Evolutionary conservation across 2,329 filamentous ascomycete species (phyloP).

Genomic region (Mycosphaerelloides madeirae): DNA sequence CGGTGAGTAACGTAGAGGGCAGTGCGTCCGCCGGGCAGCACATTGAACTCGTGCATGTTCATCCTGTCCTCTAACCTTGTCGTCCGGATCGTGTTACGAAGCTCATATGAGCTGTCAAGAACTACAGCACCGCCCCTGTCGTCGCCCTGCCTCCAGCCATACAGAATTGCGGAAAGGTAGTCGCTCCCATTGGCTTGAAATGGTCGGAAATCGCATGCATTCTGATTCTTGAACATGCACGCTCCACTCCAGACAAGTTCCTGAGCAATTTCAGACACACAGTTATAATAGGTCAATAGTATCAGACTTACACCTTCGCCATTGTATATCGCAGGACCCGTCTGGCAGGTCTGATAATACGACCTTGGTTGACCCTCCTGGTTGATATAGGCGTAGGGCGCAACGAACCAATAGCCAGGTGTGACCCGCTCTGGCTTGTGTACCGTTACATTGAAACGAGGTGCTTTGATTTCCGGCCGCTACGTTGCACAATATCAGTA

Average conservation of each 20-base stretch:
- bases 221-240: constrained; percentile 1
- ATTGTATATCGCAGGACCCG: constrained; percentile 7
- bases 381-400: constrained; percentile 7
- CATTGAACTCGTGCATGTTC: constrained; percentile 38
- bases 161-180: constrained; percentile 7
- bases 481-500: background rate
- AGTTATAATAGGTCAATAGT: background rate
- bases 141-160: background rate
- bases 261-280: background rate
- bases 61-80: background rate
- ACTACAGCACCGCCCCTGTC: constrained; percentile 9
- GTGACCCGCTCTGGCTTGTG: constrained; percentile 6
- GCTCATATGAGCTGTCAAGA: constrained; percentile 3
- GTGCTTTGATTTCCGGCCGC: constrained; percentile 21
- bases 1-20: constrained; percentile 22
- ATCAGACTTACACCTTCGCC: constrained; percentile 1
- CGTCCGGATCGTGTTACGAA: background rate
- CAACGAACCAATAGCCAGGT: constrained; percentile 16
- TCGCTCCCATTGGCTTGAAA: constrained; percentile 3
- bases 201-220: constrained; percentile 11
- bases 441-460: constrained; percentile 44
- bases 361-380: background rate
- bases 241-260: constrained; percentile 4
- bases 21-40: constrained; percentile 31
- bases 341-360: constrained; percentile 5